Base-by-base conservation (phyloP, 2,329 filamentous ascomycete species). In the Cladophialophora immunda region DNA sequence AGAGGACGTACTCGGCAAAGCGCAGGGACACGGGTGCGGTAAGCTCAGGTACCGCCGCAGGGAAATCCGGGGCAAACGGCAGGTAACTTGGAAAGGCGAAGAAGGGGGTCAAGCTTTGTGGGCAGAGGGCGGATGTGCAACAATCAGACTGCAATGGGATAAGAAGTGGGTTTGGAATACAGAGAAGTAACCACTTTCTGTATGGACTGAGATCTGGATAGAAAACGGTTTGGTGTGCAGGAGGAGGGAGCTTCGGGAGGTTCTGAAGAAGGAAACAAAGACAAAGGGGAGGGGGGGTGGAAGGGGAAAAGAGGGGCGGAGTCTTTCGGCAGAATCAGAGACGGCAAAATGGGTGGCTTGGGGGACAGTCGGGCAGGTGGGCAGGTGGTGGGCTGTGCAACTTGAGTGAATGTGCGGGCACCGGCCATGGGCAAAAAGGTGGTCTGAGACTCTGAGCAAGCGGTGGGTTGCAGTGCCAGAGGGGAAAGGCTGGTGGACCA, bases 101-200 rank as follows among this genome's bases (percentile, higher is more conserved):
- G 22, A 60, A 50, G 17, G 38, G 56, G 59, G 58, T 66, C 67
- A 71, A 71, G 65, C 69, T 71, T 69, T 69, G 69, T 66, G 67
- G 65, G 64, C 62, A 54, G 58, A 47, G 57, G 52, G 59, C 32
- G 53, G 69, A 69, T 71, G 67, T 69, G 67, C 67, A 64, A 71
- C 69, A 65, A 57, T 66, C 58, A 67, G 60, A 61, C 69, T 69
- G 69, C 54, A 70, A 69, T 41, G 53, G 66, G 69, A 69, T 62
- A 50, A 68, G 62, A 66, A 70, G 69, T 71, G 69, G 69, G 58
- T 71, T 68, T 68, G 66, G 50, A 50, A 65, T 64, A 65, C 58
- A 68, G 61, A 69, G 62, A 66, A 60, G 67, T 69, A 70, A 71
- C 63, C 67, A 63, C 65, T 68, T 70, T 69, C 65, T 71, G 63